These are phyloP conservation scores for Euphorbia pulcherrima DNA, from an alignment of 345 rosid genomes.

Conservation along the genomic window DNA sequence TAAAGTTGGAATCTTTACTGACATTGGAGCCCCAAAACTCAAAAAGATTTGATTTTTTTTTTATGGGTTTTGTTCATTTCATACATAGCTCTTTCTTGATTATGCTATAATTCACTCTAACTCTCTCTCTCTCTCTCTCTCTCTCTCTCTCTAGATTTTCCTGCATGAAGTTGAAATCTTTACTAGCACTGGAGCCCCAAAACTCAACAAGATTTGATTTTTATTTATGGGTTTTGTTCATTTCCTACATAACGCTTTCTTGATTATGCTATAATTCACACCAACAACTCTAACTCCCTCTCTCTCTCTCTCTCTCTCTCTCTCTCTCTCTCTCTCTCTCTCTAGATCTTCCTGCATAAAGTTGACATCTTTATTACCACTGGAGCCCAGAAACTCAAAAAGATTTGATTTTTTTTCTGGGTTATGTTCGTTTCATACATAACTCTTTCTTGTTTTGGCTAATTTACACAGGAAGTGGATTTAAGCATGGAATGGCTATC, in stretches of 20 bases:
- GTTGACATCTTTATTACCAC: background rate
- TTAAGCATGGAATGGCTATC: constrained; percentile 61
- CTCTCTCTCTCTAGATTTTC: background rate
- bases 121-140: background rate
- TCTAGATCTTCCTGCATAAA: background rate
- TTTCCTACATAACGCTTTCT: too few relatives aligned
- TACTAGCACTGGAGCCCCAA: background rate
- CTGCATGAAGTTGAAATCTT: background rate
- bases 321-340: too few relatives aligned
- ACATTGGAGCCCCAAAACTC: too few relatives aligned
- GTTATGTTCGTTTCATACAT: background rate
- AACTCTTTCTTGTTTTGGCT: background rate
- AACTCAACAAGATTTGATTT: background rate
- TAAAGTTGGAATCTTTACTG: too few relatives aligned
- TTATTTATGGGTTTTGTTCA: background rate
- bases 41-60: too few relatives aligned
- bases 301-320: too few relatives aligned
- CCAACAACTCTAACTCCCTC: too few relatives aligned
- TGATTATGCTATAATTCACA: background rate
- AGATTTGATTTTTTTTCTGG: constrained; percentile 2
- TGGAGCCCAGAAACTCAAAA: background rate
- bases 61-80: background rate
- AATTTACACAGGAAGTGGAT: constrained; percentile 50
- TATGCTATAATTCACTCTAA: background rate
- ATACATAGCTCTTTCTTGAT: too few relatives aligned